Conservation (phyloP, 2,329 filamentous ascomycete genomes). For the Ascomycota sp. region DNA sequence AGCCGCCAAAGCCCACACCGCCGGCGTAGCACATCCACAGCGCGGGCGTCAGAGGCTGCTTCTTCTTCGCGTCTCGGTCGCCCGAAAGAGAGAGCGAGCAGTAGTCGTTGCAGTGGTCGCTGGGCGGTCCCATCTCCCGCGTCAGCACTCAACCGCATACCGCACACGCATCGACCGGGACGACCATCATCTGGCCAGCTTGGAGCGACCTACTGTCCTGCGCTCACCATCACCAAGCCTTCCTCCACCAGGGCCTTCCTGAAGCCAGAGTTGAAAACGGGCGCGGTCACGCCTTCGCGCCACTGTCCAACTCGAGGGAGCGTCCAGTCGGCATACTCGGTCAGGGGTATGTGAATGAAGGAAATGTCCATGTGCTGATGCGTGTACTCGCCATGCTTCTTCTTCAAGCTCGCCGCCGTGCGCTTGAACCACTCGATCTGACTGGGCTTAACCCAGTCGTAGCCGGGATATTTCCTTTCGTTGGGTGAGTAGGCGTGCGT, state of each 20-base stretch:
- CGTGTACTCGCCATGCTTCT: constrained; percentile 64
- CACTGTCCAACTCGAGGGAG: constrained; percentile 46
- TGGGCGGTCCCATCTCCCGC: constrained; percentile 9
- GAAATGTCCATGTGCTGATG: constrained; percentile 89
- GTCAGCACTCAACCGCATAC: too few relatives aligned
- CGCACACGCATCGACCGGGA: too few relatives aligned
- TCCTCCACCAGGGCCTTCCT: constrained; percentile 73
- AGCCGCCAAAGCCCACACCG: constrained; percentile 80
- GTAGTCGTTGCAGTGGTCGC: constrained; percentile 93
- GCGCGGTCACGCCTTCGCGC: constrained; percentile 72
- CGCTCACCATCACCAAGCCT: constrained; percentile 70
- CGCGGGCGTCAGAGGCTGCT: constrained; percentile 27
- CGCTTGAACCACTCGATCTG: constrained; percentile 90
- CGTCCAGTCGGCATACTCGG: constrained; percentile 53
- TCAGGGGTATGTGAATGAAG: constrained; percentile 92
- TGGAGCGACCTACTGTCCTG: constrained; percentile 54
- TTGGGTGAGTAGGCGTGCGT: constrained; percentile 84
- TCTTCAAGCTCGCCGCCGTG: constrained; percentile 54
- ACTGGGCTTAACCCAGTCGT: constrained; percentile 89
- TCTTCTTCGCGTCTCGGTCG: constrained; percentile 7
- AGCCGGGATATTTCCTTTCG: constrained; percentile 71
- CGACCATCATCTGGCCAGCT: too few relatives aligned
- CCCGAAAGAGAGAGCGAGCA: constrained; percentile 45
- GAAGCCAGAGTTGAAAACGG: constrained; percentile 81
- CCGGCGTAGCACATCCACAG: constrained; percentile 98